A percentile compares a stretch with the other conserved stretches of the same genome.
Evolutionary conservation across 192 early-diverging fungal genomes (phyloP).

Genomic region (Fimicolochytrium jonesii): DNA sequence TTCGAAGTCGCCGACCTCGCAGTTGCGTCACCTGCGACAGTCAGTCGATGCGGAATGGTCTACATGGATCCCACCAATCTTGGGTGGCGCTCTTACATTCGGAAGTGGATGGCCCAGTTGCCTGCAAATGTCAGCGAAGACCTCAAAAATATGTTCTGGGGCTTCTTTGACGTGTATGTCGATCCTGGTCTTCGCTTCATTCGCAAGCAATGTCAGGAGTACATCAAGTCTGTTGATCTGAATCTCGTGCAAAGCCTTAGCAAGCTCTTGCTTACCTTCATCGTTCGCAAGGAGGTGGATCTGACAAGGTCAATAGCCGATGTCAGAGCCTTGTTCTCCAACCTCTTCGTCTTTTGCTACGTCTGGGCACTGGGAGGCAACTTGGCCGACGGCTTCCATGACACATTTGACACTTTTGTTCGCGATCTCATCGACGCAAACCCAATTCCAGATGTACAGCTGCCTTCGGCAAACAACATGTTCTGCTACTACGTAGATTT

Average conservation of each 20-base stretch:
- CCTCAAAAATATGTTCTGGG: slow-evolving; percentile 35
- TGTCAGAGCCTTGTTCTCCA: slow-evolving; percentile 35
- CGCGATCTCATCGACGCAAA: slow-evolving; percentile 44
- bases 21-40: slow-evolving; percentile 60
- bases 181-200: slow-evolving; percentile 50
- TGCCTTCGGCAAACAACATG: slow-evolving; percentile 48
- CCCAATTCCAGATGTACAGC: slow-evolving; percentile 41
- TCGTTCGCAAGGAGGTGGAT: slow-evolving; percentile 44
- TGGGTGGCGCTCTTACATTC: slow-evolving; percentile 49
- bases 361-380: slow-evolving; percentile 57
- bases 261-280: slow-evolving; percentile 46
- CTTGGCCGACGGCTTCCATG: slow-evolving; percentile 54
- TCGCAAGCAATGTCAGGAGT: slow-evolving; percentile 49
- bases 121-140: slow-evolving; percentile 34
- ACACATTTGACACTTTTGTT: slow-evolving; percentile 53
- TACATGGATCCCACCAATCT: slow-evolving; percentile 56
- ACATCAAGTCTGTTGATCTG: slow-evolving; percentile 48
- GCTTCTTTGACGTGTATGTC: slow-evolving; percentile 38
- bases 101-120: slow-evolving; percentile 42
- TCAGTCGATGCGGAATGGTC: slow-evolving; percentile 59
- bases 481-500: slow-evolving; percentile 52
- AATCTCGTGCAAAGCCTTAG: slow-evolving; percentile 50
- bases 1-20: slow-evolving; percentile 63
- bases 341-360: slow-evolving; percentile 57
- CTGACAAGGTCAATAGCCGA: slow-evolving; percentile 33